Evolutionary conservation across 768 basidiomycete genomes (phyloP), one percentile per base, ranked within the genome.

Genomic region (Agaricus blazei): DNA sequence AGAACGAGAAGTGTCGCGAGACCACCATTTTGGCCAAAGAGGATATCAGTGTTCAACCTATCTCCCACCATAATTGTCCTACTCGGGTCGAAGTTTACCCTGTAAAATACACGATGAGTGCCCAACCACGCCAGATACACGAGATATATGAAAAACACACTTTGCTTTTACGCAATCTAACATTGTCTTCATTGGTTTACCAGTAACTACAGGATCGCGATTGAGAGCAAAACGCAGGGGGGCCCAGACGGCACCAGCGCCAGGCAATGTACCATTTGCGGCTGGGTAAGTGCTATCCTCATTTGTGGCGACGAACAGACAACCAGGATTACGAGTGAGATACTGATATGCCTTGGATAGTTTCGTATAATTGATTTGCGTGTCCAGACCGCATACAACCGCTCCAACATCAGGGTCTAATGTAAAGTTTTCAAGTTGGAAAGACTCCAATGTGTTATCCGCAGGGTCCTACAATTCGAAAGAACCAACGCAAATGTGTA

Each of bases 1-100:
- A 96, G 75, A 80, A 42, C 81, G 84, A 52, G 77, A 81, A 3
- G 71, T 90, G 8, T 81, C 93, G 51, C 95, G 93, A 27, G 95
- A 94, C 58, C 92, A 41, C 93, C 92, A 45, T 81, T 81, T 66
- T 90, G 80, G 48, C 96, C 97, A 64, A 98, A 99, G 50, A 89
- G 71, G 62, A 99, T 98, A 70, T 99, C 96, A 4, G 97, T 98
- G 67, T 91, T 88, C 60, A 99, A 78, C 58, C 96, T 83, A 72
- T 99, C 96, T 41, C 96, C 96, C 44, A 98, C 78, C 93, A 99
- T 98, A 67, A 98, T 84, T 14, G 95, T 94, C 51, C 85, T 76
- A 58, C 78, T 73, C 42, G 91, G 91, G 70, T 98, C 89, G 67
- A 92, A 94, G 46, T 89, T 68, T 62, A 95, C 84, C 69, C 94